Percentiles rank a stretch among this genome's conserved stretches.
Conservation (phyloP, 2,329 filamentous ascomycete species). For the Talaromyces sp. region DNA sequence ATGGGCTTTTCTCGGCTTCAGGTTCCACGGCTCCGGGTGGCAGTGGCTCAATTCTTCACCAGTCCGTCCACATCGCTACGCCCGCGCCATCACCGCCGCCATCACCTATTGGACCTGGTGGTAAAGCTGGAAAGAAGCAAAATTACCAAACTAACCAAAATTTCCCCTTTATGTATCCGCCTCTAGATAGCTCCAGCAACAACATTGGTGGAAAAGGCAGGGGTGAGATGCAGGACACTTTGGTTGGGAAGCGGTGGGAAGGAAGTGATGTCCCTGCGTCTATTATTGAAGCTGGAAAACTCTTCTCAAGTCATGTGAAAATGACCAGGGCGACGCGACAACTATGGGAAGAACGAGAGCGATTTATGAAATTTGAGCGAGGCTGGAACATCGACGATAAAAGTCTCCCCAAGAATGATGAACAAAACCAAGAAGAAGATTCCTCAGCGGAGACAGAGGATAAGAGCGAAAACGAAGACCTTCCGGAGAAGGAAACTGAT, state of each 20-base stretch:
- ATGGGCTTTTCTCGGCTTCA: constrained; percentile 55
- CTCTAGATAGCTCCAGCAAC: constrained; percentile 81
- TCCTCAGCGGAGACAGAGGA: constrained; percentile 16
- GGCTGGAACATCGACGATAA: constrained; percentile 64
- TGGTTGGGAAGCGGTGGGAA: constrained; percentile 83
- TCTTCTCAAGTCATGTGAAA: constrained; percentile 84
- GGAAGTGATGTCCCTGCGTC: constrained; percentile 89
- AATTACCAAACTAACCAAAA: constrained; percentile 99
- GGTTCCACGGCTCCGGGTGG: constrained; percentile 41
- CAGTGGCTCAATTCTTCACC: constrained; percentile 73
- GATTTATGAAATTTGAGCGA: constrained; percentile 84
- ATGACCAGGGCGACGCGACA: constrained; percentile 90
- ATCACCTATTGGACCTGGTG: constrained; percentile 73
- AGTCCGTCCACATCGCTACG: constrained; percentile 97
- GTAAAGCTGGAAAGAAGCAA: constrained; percentile 95
- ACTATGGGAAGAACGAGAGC: constrained; percentile 88
- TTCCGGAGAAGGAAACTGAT: constrained; percentile 24
- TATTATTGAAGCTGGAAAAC: constrained; percentile 86
- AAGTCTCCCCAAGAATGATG: constrained; percentile 27
- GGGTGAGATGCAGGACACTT: constrained; percentile 69
- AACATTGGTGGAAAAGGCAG: constrained; percentile 83
- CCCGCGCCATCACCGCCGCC: constrained; percentile 93
- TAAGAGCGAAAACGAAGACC: constrained; percentile 13
- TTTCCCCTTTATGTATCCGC: constrained; percentile 96
- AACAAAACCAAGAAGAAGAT: constrained; percentile 38